Conservation (phyloP, 2,329 filamentous ascomycete genomes). For the Zopfia rhizophila region DNA sequence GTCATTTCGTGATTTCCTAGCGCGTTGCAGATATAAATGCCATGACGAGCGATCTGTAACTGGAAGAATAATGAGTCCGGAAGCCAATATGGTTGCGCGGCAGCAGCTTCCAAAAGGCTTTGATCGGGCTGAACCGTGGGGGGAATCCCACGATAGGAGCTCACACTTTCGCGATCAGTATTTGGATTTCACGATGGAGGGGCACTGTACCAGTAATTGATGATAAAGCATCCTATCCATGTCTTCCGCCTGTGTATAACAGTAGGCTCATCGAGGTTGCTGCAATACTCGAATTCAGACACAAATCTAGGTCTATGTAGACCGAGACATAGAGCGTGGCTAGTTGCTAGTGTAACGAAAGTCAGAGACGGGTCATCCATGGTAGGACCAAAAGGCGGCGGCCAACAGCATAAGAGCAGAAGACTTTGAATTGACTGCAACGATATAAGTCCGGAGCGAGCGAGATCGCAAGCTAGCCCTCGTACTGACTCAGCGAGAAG, state of each 20-base stretch:
- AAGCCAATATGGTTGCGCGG: neutral
- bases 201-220: neutral
- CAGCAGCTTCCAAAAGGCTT: constrained; percentile 1
- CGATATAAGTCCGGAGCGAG: neutral
- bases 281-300: too few relatives aligned
- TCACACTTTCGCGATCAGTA: neutral
- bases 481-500: too few relatives aligned
- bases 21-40: neutral
- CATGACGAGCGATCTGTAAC: constrained; percentile 1
- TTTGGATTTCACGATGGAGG: neutral
- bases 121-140: neutral
- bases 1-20: constrained; percentile 1
- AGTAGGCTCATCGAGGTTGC: neutral
- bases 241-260: neutral
- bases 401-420: constrained; percentile 2
- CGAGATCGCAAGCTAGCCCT: too few relatives aligned
- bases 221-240: constrained; percentile 3
- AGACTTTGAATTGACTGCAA: neutral
- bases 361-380: constrained; percentile 1
- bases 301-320: constrained; percentile 1
- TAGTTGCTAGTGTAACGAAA: neutral
- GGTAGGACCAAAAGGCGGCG: constrained; percentile 1
- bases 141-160: constrained; percentile 1
- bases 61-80: constrained; percentile 3
- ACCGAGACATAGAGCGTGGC: neutral